Evolutionary conservation across 2,329 filamentous ascomycete genomes (phyloP).

Genomic region (Arthroderma sp.): DNA sequence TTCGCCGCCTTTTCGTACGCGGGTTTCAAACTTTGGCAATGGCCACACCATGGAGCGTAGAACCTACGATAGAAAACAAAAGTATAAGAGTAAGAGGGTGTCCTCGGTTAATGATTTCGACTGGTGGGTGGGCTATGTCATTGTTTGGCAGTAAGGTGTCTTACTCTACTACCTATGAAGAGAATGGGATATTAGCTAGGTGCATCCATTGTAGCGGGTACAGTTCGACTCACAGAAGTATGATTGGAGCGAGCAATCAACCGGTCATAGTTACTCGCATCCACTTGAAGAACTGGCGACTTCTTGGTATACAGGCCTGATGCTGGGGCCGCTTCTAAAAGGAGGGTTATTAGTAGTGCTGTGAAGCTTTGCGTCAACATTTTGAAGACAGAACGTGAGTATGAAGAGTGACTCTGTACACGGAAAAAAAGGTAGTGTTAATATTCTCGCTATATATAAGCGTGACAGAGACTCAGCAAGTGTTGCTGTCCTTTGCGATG

Average conservation of each 20-base stretch:
- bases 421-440: background rate
- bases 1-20: constrained; percentile 90
- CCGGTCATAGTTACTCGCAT: constrained; percentile 63
- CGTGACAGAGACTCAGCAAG: too few relatives aligned
- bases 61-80: constrained; percentile 46
- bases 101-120: background rate
- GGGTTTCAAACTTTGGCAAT: constrained; percentile 91
- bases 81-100: constrained; percentile 6
- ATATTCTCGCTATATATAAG: too few relatives aligned
- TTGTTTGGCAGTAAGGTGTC: constrained; percentile 10
- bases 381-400: constrained; percentile 6
- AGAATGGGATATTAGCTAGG: background rate
- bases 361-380: constrained; percentile 30
- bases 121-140: too few relatives aligned
- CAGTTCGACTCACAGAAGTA: constrained; percentile 55
- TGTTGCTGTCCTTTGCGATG: too few relatives aligned
- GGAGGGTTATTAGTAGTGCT: constrained; percentile 41
- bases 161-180: constrained; percentile 40
- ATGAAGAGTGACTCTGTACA: background rate
- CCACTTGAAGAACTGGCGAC: constrained; percentile 75
- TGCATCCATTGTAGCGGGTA: background rate
- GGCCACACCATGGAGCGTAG: constrained; percentile 95
- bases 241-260: constrained; percentile 82
- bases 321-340: constrained; percentile 53
- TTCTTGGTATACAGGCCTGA: constrained; percentile 64